These are phyloP conservation scores for Umbilicus rupestris DNA, from an alignment of 164 flowering plant genomes.

Conservation along the genomic window DNA sequence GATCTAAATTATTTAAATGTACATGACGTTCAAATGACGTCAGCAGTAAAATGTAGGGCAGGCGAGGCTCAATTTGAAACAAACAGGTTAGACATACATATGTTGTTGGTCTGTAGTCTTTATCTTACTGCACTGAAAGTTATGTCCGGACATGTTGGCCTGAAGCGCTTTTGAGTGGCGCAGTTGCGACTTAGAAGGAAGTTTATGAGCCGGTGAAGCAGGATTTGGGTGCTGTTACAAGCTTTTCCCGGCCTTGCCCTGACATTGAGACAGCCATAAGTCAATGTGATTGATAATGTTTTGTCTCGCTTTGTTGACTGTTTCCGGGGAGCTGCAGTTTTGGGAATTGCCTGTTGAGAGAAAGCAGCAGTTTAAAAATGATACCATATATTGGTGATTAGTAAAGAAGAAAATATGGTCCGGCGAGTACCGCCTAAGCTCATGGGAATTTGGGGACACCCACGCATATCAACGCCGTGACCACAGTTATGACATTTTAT, in stretches of 20 bases:
- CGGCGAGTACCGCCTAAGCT: constrained; percentile 51
- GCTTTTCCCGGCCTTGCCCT: constrained; percentile 27
- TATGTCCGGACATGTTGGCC: no score
- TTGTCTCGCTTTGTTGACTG: constrained; percentile 70
- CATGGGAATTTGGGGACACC: constrained; percentile 84
- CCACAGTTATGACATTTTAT: constrained; percentile 87
- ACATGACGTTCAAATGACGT: no score
- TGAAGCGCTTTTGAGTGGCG: no score
- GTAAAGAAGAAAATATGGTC: not conserved
- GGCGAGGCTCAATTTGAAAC: no score
- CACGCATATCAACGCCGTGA: constrained; percentile 88
- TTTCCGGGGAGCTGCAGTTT: constrained; percentile 73
- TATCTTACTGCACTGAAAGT: no score
- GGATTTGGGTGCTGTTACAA: constrained; percentile 17
- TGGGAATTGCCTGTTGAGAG: constrained; percentile 46
- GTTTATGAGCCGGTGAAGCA: not conserved
- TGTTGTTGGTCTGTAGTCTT: no score
- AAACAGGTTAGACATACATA: no score
- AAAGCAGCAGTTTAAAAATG: constrained; percentile 2
- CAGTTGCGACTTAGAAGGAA: no score
- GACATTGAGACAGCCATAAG: constrained; percentile 78
- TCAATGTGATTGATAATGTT: constrained; percentile 54
- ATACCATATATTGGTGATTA: not conserved
- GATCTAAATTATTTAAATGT: no score
- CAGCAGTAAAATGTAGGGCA: no score